Evolutionary conservation across 495 filamentous ascomycete species (phyloP).

Genomic region (Podospora tetraspora): DNA sequence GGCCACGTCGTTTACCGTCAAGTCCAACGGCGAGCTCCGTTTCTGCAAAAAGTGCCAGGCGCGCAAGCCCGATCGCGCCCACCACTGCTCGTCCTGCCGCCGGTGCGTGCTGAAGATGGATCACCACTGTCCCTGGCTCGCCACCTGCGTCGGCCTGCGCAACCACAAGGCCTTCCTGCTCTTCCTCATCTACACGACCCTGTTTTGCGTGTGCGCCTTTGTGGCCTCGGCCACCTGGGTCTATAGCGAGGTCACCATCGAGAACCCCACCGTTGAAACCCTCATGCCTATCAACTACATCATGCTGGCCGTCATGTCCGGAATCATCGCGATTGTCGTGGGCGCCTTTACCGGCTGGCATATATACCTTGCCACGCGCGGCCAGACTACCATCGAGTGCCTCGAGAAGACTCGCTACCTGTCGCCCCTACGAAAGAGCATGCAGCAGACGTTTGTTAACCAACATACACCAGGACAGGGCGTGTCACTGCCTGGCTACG

Average conservation of each 20-base stretch:
- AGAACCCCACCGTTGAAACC: conserved; percentile 53
- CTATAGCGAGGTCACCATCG: conserved; percentile 70
- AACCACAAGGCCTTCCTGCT: conserved; percentile 96
- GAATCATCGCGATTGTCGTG: conserved; percentile 86
- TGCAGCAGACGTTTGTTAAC: conserved; percentile 57
- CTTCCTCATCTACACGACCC: conserved; percentile 83
- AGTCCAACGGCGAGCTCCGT: conserved; percentile 73
- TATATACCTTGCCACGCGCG: conserved; percentile 68
- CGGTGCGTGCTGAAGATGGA: conserved; percentile 98
- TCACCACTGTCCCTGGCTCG: conserved; percentile 97
- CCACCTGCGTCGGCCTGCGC: conserved; percentile 85
- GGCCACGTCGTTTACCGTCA: conserved; percentile 80
- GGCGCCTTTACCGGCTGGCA: conserved; percentile 92
- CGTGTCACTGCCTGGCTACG: conserved; percentile 56
- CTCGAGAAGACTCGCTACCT: conserved; percentile 92
- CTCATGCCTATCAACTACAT: conserved; percentile 88
- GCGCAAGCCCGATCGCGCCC: conserved; percentile 89
- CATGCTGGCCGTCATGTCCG: conserved; percentile 74
- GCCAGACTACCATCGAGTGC: conserved; percentile 90
- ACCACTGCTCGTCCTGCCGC: conserved; percentile 91
- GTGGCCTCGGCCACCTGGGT: conserved; percentile 67
- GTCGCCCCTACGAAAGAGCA: conserved; percentile 62
- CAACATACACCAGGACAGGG: conserved; percentile 44
- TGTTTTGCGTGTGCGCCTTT: conserved; percentile 84
- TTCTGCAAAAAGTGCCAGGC: conserved; percentile 97